phyloP scores from a whole-genome alignment of 2,329 filamentous ascomycete species.

The Xylariomycetidae sp. region DNA sequence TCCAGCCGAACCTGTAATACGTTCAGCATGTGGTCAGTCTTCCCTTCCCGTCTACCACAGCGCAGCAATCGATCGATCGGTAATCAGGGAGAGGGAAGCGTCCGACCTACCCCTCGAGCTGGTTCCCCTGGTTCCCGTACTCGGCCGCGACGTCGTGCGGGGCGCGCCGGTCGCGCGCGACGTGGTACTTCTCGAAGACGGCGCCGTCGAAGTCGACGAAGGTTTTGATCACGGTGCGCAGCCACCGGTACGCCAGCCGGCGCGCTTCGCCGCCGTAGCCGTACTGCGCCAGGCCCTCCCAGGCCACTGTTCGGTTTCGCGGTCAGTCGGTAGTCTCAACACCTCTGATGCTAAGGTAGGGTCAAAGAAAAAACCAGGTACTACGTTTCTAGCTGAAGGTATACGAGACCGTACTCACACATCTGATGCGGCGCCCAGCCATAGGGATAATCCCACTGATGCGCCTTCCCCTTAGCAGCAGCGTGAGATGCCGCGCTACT shows the following conservation, averaged over 20 bases:
- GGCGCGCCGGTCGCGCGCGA: conserved; percentile 2
- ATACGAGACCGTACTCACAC: too few species aligned
- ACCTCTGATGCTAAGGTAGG: too few species aligned
- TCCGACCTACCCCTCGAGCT: conserved; percentile 3
- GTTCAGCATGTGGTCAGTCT: neutral
- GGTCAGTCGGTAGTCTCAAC: too few species aligned
- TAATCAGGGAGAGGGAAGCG: neutral
- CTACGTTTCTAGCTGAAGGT: too few species aligned
- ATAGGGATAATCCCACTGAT: conserved; percentile 7
- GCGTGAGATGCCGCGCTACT: conserved; percentile 1
- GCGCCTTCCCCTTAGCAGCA: neutral
- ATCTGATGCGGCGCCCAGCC: conserved; percentile 8
- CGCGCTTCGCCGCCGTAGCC: conserved; percentile 1
- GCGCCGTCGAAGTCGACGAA: conserved; percentile 7
- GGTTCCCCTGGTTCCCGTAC: conserved; percentile 5
- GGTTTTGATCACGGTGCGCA: conserved; percentile 5
- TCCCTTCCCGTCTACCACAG: too few species aligned
- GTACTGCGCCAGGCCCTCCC: conserved; percentile 4
- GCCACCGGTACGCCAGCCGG: conserved; percentile 7
- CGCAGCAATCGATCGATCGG: too few species aligned
- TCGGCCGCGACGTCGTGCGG: conserved; percentile 4
- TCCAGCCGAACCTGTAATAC: conserved; percentile 4
- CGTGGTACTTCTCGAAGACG: conserved; percentile 6
- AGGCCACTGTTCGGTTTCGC: too few species aligned
- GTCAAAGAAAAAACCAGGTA: too few species aligned